These are phyloP conservation scores for Pestalotiopsis sp. DNA, from an alignment of 2,329 filamentous ascomycete genomes.

Conservation along the genomic window DNA sequence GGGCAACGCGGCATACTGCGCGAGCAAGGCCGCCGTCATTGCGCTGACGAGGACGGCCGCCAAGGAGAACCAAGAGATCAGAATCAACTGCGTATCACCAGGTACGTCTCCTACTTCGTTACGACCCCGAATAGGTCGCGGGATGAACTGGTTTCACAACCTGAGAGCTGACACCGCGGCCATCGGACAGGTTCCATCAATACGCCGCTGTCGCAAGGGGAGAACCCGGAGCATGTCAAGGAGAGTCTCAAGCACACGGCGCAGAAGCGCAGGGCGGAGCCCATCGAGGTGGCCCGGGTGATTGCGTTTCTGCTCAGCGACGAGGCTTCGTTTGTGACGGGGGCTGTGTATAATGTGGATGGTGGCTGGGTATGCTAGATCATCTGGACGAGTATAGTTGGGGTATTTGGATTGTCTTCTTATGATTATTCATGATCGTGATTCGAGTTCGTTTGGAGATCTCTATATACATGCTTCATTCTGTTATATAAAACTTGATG, in stretches of 20 bases:
- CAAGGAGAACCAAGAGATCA: conserved; percentile 31
- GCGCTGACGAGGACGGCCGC: conserved; percentile 31
- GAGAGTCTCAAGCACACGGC: conserved; percentile 18
- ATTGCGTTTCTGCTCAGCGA: conserved; percentile 37
- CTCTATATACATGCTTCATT: neutral
- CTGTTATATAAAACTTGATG: neutral
- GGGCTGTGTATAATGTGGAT: conserved; percentile 24
- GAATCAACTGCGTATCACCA: conserved; percentile 31
- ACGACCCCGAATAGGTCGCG: no score
- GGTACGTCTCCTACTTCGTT: conserved; percentile 15
- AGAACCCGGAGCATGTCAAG: conserved; percentile 14
- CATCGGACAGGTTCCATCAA: conserved; percentile 27
- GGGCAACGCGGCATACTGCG: conserved; percentile 29
- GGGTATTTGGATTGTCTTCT: neutral
- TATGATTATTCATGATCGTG: neutral
- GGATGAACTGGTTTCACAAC: neutral
- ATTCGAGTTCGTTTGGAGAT: neutral
- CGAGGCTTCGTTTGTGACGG: conserved; percentile 28
- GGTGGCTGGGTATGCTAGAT: conserved; percentile 29
- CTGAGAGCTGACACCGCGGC: neutral
- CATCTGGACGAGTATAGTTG: neutral
- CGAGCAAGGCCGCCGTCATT: conserved; percentile 33
- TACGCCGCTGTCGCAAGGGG: conserved; percentile 26
- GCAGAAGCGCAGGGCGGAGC: conserved; percentile 22
- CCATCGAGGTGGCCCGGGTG: conserved; percentile 35